phyloP scores from a whole-genome alignment of 2,329 filamentous ascomycete species.

The Verruconis gallopava region DNA sequence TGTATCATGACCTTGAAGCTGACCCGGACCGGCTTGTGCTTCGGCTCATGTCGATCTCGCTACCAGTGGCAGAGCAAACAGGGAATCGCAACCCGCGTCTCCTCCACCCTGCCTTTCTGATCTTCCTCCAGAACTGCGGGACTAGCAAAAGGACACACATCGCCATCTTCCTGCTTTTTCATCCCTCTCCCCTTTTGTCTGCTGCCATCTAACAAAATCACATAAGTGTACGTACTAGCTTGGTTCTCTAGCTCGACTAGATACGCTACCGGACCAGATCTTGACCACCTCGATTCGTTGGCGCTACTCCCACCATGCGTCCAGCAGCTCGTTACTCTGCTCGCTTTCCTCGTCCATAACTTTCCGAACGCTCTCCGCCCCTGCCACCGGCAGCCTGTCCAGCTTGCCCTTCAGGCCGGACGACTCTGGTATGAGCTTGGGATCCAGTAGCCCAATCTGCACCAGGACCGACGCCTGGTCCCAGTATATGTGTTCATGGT shows the following conservation, averaged over 20 bases:
- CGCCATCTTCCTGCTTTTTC: neutral
- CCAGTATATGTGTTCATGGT: constrained; percentile 48
- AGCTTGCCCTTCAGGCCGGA: constrained; percentile 27
- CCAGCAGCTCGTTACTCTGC: constrained; percentile 33
- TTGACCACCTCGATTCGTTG: too few species aligned
- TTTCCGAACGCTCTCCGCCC: constrained; percentile 33
- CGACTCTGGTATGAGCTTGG: constrained; percentile 37
- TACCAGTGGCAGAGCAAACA: constrained; percentile 7
- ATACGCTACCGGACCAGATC: too few species aligned
- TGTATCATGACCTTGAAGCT: constrained; percentile 8
- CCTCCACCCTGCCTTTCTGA: constrained; percentile 8
- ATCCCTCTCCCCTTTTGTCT: neutral
- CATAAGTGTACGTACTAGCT: neutral
- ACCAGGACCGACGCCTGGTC: constrained; percentile 49
- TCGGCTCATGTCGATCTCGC: neutral
- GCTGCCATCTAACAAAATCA: neutral
- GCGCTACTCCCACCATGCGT: constrained; percentile 29
- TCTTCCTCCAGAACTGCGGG: constrained; percentile 2
- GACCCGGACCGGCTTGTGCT: neutral
- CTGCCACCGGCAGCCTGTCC: constrained; percentile 33
- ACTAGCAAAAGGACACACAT: constrained; percentile 9
- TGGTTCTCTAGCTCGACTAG: too few species aligned
- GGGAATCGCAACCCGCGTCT: constrained; percentile 10
- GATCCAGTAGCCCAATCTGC: constrained; percentile 44
- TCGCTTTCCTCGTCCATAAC: constrained; percentile 31